These are phyloP conservation scores for Alternaria tenuissima DNA, from an alignment of 2,329 filamentous ascomycete genomes.

Conservation along the genomic window DNA sequence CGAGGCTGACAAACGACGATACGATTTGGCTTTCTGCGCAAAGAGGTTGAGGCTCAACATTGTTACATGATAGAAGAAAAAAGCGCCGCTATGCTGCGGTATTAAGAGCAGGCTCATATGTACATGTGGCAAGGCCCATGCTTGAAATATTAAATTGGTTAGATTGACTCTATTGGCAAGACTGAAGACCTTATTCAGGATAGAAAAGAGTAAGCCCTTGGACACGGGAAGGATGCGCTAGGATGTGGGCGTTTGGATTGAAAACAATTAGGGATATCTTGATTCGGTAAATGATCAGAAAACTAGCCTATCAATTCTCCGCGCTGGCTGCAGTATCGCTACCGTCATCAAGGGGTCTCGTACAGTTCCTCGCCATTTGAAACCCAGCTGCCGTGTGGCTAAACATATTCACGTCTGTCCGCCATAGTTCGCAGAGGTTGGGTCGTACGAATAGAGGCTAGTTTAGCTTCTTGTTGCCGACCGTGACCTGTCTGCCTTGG, in stretches of 20 bases:
- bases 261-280: neutral
- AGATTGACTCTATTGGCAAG: neutral
- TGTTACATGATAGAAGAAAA: neutral
- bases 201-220: conserved; percentile 7
- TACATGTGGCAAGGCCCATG: neutral
- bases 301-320: neutral
- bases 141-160: neutral
- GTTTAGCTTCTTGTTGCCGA: conserved; percentile 51
- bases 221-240: neutral
- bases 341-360: conserved; percentile 8
- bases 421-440: neutral
- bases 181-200: conserved; percentile 9
- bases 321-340: neutral
- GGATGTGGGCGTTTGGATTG: neutral
- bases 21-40: neutral
- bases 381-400: neutral
- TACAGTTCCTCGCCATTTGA: conserved; percentile 5
- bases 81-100: neutral
- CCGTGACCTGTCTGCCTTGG: conserved; percentile 45
- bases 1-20: conserved; percentile 5
- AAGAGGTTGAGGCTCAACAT: conserved; percentile 16
- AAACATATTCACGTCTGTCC: neutral
- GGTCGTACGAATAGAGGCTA: conserved; percentile 15
- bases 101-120: neutral
- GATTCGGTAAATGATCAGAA: neutral